Percentiles rank a stretch among this genome's conserved stretches.
Evolutionary conservation across 177 flowering plant species (phyloP).

Genomic region (Vitis hybrid): DNA sequence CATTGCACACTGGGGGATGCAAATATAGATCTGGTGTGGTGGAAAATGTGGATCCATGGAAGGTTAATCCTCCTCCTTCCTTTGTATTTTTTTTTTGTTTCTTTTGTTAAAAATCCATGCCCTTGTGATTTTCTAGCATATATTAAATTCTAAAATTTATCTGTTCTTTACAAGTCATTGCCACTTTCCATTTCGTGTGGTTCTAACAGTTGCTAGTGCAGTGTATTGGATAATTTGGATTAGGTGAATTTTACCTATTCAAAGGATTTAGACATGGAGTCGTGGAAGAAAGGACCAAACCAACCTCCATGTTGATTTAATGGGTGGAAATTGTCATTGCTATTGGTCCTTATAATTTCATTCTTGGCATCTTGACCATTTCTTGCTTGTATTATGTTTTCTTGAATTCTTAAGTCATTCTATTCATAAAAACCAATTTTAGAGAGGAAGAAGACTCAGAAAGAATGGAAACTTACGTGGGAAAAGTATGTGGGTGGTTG

Average conservation of each 20-base stretch:
- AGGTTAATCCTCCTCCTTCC: conserved; percentile 14
- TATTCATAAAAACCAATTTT: no score
- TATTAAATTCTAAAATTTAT: conserved; percentile 6
- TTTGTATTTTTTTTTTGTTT: conserved; percentile 10
- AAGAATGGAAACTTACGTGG: no score
- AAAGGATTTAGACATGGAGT: no score
- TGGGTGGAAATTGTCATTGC: neutral
- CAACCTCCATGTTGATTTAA: neutral
- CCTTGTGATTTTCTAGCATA: conserved; percentile 15
- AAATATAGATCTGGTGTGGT: conserved; percentile 16
- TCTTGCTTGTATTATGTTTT: no score
- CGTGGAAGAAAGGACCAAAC: no score
- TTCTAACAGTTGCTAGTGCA: neutral
- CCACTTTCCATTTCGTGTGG: neutral
- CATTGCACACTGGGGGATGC: conserved; percentile 22
- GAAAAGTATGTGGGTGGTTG: no score
- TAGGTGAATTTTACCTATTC: no score
- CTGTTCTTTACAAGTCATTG: neutral
- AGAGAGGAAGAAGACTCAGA: no score
- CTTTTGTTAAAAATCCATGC: neutral
- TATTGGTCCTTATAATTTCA: no score
- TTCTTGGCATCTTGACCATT: no score
- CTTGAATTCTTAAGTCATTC: no score
- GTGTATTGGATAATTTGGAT: no score
- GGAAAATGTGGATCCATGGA: neutral